Evolutionary conservation across 306 rosid genomes (phyloP), one percentile per base, ranked within the genome.

Genomic region (Astragalus glycyphyllos): DNA sequence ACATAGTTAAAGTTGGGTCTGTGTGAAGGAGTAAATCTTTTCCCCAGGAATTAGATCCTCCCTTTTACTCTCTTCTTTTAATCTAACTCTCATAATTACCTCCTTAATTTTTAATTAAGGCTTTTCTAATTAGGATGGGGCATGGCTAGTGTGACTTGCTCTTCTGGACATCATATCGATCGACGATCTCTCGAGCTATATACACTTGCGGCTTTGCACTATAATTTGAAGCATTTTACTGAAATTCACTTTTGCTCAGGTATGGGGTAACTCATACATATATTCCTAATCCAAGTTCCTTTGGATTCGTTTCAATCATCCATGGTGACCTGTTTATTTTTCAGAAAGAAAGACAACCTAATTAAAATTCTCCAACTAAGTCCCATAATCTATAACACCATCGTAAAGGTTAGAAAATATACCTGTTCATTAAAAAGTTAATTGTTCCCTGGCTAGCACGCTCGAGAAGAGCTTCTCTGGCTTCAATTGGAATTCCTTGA

Each of bases 271-370:
- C 32, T 83, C 82, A 92, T 14, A 85, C 73, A 77, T 88, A 92
- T 85, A 92, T 88, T 76, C 98, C 98, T 81, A 90, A 80, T 41
- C 96, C 97, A 56, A 92, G 66, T 80, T 90, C 97, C 79, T 90
- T 92, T 29, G 96, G 91, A n/a, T 86, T 53, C 55, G 97, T 86
- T 80, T 92, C 98, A 81, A 92, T 80, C 96, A 82, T 90, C 98
- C 96, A 92, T 49, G 96, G 83, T 3, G 97, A 79, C 90, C 98
- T 92, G 86, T 76, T 70, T 17, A 53, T 65, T 67, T 69, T 65
- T 15, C 34, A 23, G 13, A 68, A 55, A 61, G 65, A n/a, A 50
- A 48, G 69, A 64, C 49, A 29, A 11, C 54, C 55, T 7, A 11
- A 11, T 15, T 11, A 16, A 73, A 77, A 14, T 14, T 66, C 41